Conservation (phyloP, 177 flowering plant species). For the Vitis hybrid region DNA sequence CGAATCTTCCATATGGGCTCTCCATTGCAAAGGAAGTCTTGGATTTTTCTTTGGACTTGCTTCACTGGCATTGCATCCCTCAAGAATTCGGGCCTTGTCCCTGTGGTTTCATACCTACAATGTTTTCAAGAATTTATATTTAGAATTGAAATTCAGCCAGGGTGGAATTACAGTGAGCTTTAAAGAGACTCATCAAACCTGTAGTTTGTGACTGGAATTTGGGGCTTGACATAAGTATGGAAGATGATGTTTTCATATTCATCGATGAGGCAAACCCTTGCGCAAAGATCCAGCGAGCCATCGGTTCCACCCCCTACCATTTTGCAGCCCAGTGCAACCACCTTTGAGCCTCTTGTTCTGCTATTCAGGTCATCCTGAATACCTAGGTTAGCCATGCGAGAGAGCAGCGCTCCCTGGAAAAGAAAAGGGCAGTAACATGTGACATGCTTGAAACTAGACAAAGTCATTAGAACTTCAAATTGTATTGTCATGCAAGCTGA, state of each 20-base stretch:
- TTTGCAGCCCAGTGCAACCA: slow-evolving; percentile 75
- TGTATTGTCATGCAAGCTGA: background rate
- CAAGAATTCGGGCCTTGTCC: slow-evolving; percentile 70
- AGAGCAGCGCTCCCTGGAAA: slow-evolving; percentile 20
- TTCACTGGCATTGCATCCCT: slow-evolving; percentile 75
- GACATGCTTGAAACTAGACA: background rate
- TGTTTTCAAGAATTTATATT: background rate
- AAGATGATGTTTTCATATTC: slow-evolving; percentile 70
- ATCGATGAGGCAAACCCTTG: slow-evolving; percentile 81
- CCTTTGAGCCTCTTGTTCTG: slow-evolving; percentile 45
- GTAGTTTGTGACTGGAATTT: slow-evolving; percentile 69
- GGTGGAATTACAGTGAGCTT: background rate
- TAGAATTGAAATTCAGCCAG: background rate
- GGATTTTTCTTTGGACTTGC: slow-evolving; percentile 70
- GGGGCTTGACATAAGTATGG: slow-evolving; percentile 76
- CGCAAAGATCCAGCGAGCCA: slow-evolving; percentile 80
- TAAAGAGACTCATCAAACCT: too few relatives aligned
- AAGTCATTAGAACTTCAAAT: background rate
- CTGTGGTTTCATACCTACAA: slow-evolving; percentile 75
- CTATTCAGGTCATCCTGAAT: slow-evolving; percentile 39
- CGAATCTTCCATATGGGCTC: slow-evolving; percentile 83
- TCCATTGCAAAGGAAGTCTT: slow-evolving; percentile 84
- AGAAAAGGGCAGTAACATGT: background rate
- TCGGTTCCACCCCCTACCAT: slow-evolving; percentile 95
- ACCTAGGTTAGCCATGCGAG: slow-evolving; percentile 46